These are phyloP conservation scores for Chalciporus pseudorubinellus DNA, from an alignment of 768 basidiomycete genomes.

Conservation along the genomic window DNA sequence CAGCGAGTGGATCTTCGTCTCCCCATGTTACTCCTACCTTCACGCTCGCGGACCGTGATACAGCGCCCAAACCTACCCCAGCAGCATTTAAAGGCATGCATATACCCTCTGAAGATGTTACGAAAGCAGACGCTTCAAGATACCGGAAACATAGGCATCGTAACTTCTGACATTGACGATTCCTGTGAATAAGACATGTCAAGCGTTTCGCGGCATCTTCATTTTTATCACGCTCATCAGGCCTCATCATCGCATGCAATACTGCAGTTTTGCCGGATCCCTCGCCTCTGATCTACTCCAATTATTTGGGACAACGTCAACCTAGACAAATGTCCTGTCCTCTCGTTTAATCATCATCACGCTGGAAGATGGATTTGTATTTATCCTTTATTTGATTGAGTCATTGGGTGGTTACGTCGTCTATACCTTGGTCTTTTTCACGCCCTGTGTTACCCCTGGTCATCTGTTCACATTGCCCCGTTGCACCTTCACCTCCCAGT, in stretches of 20 bases:
- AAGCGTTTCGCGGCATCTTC: not conserved
- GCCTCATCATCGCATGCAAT: conserved; percentile 5
- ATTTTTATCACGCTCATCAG: conserved; percentile 3
- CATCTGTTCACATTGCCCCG: not conserved
- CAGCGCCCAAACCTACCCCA: conserved; percentile 21
- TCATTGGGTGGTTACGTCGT: conserved; percentile 10
- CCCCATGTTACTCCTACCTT: conserved; percentile 58
- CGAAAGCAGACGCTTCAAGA: not conserved
- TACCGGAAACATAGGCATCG: conserved; percentile 13
- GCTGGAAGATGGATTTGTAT: conserved; percentile 21
- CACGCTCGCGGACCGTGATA: conserved; percentile 48
- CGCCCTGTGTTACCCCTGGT: conserved; percentile 1
- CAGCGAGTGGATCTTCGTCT: conserved; percentile 19
- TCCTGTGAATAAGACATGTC: not conserved
- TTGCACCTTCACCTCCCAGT: not conserved
- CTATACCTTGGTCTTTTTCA: conserved; percentile 11
- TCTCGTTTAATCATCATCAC: conserved; percentile 30
- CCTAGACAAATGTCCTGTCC: conserved; percentile 26
- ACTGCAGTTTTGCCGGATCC: conserved; percentile 2
- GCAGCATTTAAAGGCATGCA: conserved; percentile 5
- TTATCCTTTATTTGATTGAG: conserved; percentile 21
- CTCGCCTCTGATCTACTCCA: not conserved
- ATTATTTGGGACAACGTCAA: conserved; percentile 22
- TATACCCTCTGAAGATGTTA: conserved; percentile 3
- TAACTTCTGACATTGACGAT: conserved; percentile 10